Evolutionary conservation across 1,139 yeast genomes (phyloP).

Genomic region (Lodderomyces elongisporus): DNA sequence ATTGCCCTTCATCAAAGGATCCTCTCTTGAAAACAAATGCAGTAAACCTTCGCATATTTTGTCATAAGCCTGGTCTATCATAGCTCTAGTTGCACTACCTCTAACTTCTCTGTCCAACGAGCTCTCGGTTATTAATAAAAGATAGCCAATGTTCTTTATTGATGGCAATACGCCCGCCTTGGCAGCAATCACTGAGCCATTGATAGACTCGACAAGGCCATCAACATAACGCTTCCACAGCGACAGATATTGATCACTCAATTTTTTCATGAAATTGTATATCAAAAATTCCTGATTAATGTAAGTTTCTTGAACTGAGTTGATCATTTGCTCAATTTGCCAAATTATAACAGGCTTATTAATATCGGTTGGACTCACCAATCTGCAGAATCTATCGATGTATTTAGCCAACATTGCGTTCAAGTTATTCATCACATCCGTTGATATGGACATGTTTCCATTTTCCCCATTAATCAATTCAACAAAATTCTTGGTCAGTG

Average conservation of each 20-base stretch:
- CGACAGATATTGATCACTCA: conserved; percentile 46
- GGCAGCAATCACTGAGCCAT: conserved; percentile 43
- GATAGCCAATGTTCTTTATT: conserved; percentile 30
- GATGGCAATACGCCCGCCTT: conserved; percentile 38
- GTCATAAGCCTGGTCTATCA: conserved; percentile 40
- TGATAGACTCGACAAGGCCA: conserved; percentile 49
- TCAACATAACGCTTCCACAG: conserved; percentile 60
- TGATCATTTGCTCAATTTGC: conserved; percentile 38
- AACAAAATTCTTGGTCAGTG: conserved; percentile 13
- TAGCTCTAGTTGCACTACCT: conserved; percentile 22
- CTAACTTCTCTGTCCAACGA: conserved; percentile 24
- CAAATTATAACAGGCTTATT: conserved; percentile 33
- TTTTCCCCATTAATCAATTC: conserved; percentile 14
- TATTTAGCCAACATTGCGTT: conserved; percentile 51
- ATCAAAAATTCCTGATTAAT: conserved; percentile 65
- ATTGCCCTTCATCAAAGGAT: conserved; percentile 40
- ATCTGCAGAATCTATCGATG: conserved; percentile 32
- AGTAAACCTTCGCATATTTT: conserved; percentile 31
- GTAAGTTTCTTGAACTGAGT: conserved; percentile 29
- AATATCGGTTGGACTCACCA: conserved; percentile 33
- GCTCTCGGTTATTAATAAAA: conserved; percentile 33
- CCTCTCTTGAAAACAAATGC: conserved; percentile 36
- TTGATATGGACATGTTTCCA: conserved; percentile 45
- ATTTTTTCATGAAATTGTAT: conserved; percentile 46
- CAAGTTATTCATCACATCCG: conserved; percentile 48